phyloP scores from a whole-genome alignment of 306 rosid genomes.

The Cucumis melo region DNA sequence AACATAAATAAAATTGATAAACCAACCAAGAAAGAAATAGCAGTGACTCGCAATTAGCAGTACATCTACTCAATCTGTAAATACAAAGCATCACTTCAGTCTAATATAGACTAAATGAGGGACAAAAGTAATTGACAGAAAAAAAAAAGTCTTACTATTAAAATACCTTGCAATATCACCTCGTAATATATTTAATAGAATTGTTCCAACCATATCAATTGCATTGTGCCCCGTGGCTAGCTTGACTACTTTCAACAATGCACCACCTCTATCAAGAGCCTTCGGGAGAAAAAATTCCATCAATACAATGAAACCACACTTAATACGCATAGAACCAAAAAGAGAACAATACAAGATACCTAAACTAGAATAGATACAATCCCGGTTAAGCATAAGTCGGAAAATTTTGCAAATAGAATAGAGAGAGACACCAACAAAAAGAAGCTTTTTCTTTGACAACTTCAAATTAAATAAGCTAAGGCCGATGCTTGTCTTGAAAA shows the following conservation, averaged over 20 bases:
- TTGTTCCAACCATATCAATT: conserved; percentile 86
- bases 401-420: too few species aligned
- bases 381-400: too few species aligned
- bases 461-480: too few species aligned
- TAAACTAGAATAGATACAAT: too few species aligned
- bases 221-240: conserved; percentile 91
- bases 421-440: too few species aligned
- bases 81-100: conserved; percentile 1
- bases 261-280: conserved; percentile 96
- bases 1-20: too few species aligned
- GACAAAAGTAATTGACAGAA: not conserved
- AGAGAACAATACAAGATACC: too few species aligned
- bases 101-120: not conserved
- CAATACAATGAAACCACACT: not conserved
- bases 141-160: not conserved
- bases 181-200: conserved; percentile 65
- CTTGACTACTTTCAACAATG: conserved; percentile 69
- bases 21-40: too few species aligned
- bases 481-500: too few species aligned
- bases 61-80: conserved; percentile 67
- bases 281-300: conserved; percentile 11
- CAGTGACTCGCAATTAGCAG: too few species aligned
- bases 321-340: too few species aligned
- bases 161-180: conserved; percentile 79
- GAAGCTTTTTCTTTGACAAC: too few species aligned